Percentiles rank a stretch among this genome's conserved stretches.
These are phyloP conservation scores for Emydomyces testavorans DNA, from an alignment of 2,329 filamentous ascomycete species.

Conservation along the genomic window DNA sequence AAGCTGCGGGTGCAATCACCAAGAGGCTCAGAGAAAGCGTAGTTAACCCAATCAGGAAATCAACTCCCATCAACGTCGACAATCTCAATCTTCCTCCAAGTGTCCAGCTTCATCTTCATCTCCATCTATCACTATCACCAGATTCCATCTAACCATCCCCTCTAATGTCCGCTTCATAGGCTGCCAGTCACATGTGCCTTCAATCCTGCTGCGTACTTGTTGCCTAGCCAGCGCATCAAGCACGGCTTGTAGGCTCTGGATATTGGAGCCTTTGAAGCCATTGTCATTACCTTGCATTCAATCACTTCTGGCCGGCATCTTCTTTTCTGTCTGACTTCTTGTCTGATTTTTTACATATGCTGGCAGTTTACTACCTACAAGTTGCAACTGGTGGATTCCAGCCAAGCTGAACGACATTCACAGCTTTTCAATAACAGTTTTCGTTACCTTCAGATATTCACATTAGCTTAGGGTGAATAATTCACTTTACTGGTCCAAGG, in stretches of 20 bases:
- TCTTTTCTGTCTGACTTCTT: neutral
- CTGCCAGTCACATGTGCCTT: neutral
- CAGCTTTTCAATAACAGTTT: neutral
- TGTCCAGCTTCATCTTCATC: neutral
- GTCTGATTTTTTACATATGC: no score
- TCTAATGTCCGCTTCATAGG: neutral
- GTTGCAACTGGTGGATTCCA: no score
- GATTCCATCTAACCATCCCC: neutral
- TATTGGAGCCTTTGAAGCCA: no score
- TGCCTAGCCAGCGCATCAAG: neutral
- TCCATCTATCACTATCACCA: neutral
- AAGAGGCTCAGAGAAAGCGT: conserved; percentile 1
- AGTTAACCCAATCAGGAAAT: conserved; percentile 7
- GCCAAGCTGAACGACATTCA: neutral
- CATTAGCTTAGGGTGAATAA: no score
- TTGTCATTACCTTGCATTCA: no score
- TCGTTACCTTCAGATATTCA: neutral
- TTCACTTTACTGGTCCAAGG: no score
- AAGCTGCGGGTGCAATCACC: neutral
- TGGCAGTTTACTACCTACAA: no score
- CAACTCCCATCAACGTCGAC: conserved; percentile 10
- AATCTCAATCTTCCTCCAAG: neutral
- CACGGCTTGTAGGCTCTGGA: neutral
- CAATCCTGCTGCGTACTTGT: neutral
- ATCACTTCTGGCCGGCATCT: no score